A percentile compares a stretch with the other conserved stretches of the same genome.
Evolutionary conservation across 192 early-diverging fungal species (phyloP).

Genomic region (Mortierella antarctica): DNA sequence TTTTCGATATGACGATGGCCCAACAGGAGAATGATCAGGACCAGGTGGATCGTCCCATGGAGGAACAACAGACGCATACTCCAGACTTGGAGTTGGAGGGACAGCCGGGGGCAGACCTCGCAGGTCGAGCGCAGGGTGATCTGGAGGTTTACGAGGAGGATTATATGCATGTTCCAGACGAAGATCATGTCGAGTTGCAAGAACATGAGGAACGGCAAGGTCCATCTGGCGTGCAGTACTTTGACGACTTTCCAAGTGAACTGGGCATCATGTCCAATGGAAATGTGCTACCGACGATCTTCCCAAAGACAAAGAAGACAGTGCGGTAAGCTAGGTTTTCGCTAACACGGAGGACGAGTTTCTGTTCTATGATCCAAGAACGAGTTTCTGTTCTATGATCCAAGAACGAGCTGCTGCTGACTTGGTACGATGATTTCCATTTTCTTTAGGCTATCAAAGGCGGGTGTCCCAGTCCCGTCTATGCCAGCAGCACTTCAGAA

Average conservation of each 20-base stretch:
- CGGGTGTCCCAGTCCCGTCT: slow-evolving; percentile 42
- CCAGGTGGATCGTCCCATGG: too few relatives aligned
- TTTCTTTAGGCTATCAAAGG: slow-evolving; percentile 24
- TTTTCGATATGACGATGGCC: too few relatives aligned
- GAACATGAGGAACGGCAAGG: slow-evolving; percentile 34
- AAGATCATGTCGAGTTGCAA: slow-evolving; percentile 36
- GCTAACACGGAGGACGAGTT: not conserved
- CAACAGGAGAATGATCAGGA: too few relatives aligned
- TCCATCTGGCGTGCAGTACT: slow-evolving; percentile 15
- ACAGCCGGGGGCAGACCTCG: not conserved
- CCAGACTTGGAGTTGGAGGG: not conserved
- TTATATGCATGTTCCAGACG: slow-evolving; percentile 32
- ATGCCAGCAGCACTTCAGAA: slow-evolving; percentile 46
- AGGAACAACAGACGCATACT: not conserved
- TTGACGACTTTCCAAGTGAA: slow-evolving; percentile 51
- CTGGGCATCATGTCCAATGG: slow-evolving; percentile 50
- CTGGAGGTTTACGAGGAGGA: slow-evolving; percentile 22
- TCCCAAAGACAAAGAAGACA: slow-evolving; percentile 10
- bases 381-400: not conserved
- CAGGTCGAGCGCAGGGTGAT: not conserved
- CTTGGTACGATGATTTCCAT: not conserved
- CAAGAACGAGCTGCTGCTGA: not conserved
- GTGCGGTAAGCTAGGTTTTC: slow-evolving; percentile 7
- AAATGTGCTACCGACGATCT: slow-evolving; percentile 20
- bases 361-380: not conserved